Percentiles rank a stretch among this genome's conserved stretches.
Evolutionary conservation across 2,329 filamentous ascomycete genomes (phyloP).

Genomic region (Stagonosporopsis vannaccii): DNA sequence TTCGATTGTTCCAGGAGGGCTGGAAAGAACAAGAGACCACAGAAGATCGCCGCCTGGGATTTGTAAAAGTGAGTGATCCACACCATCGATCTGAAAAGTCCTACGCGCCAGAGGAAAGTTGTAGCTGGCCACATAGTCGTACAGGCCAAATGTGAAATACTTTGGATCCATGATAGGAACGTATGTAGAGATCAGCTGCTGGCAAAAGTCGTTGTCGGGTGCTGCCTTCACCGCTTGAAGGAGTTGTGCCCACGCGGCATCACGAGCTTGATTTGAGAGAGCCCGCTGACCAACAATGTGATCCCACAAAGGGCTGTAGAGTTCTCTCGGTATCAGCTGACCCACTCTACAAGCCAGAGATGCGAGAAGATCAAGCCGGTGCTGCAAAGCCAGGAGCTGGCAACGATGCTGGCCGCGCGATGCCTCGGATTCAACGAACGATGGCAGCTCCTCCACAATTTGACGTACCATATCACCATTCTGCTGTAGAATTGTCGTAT

Average conservation of each 20-base stretch:
- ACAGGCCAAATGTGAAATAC: constrained; percentile 67
- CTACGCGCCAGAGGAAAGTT: constrained; percentile 32
- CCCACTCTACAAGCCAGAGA: constrained; percentile 68
- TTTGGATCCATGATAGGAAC: constrained; percentile 64
- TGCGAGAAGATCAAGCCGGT: constrained; percentile 62
- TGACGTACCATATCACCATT: constrained; percentile 36
- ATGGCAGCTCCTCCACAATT: constrained; percentile 51
- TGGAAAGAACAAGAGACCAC: constrained; percentile 82
- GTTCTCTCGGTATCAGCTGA: constrained; percentile 65
- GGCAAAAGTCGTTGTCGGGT: constrained; percentile 41
- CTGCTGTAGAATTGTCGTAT: constrained; percentile 35
- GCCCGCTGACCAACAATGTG: constrained; percentile 72
- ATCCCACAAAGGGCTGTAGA: constrained; percentile 74
- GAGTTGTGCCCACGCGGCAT: constrained; percentile 68
- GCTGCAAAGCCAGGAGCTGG: constrained; percentile 37
- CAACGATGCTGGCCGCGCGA: constrained; percentile 14
- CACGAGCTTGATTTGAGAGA: constrained; percentile 66
- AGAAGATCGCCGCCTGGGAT: constrained; percentile 71
- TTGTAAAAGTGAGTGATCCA: constrained; percentile 51
- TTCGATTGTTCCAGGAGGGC: constrained; percentile 71
- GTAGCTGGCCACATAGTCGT: constrained; percentile 67
- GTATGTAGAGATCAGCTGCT: constrained; percentile 54
- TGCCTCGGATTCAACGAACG: constrained; percentile 39
- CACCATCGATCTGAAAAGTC: constrained; percentile 24
- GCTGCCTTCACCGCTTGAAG: constrained; percentile 28